Evolutionary conservation across 441 rosid species (phyloP), one percentile per base, ranked within the genome.

Genomic region (Capsella rubella): DNA sequence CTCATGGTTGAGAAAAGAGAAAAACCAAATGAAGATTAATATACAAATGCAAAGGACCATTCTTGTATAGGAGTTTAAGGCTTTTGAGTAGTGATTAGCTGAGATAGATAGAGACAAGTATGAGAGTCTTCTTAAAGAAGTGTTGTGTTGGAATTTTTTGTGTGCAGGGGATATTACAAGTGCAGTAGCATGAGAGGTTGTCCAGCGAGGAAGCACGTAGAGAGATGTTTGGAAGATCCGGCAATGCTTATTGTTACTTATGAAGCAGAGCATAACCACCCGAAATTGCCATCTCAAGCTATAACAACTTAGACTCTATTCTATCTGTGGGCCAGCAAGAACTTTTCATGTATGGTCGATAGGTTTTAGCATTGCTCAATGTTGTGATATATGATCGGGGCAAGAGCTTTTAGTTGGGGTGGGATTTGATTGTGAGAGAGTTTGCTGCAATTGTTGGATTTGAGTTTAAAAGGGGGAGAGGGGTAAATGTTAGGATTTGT

Each of bases 131-230:
- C 25, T 46, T 4, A 31, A 18, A 37, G 4, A 46, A 58, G 15
- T 56, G 25, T 40, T 56, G 29, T 59, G 37, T 65, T 71, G 51
- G 51, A 2, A 60, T 11, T 53, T 3, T 3, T 71, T 49, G 45
- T 64, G 47, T 81, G 82, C 85, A 95, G 99, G 85, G 99, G 97
- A 76, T 95, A 95, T 64, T 95, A 95, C 82, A 95, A 95, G 75
- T 95, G 99, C 79, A 95, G 99, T 85, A 92, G 97, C 85, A 88
- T 89, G 86, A 89, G 99, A 84, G 99, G 97, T 21, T 95, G 99
- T 78, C 99, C 97, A 34, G 97, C 99, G 16, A 92, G 99, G 91
- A 94, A 94, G 82, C 99, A 94, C 50, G 99, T 94, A 34, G 99
- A 95, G 84, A 89, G 99, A 81, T 86, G 91, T 86, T 61, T 95